These are phyloP conservation scores for Besnoitia besnoiti DNA, from an alignment of 169 alveolate genomes.

Conservation along the genomic window DNA sequence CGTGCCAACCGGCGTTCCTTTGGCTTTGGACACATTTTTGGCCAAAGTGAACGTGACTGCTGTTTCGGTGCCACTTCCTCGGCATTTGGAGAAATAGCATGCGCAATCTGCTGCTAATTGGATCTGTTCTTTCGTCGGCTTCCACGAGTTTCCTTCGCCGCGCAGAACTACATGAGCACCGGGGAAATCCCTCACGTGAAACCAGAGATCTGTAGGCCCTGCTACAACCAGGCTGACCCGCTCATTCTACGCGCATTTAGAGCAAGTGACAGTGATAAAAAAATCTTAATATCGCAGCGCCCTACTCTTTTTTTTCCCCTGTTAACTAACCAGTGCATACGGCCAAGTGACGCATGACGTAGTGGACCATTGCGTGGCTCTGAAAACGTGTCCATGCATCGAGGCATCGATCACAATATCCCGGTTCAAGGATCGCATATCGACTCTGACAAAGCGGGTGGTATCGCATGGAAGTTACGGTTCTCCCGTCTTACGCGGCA, in stretches of 20 bases:
- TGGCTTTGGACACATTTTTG: background rate
- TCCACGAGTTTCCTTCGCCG: background rate
- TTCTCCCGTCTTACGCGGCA: no score
- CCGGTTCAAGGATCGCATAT: no score
- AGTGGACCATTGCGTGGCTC: no score
- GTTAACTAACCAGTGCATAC: no score
- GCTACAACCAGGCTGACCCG: background rate
- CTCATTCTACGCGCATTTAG: background rate
- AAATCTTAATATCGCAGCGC: no score
- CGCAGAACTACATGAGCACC: constrained; percentile 19
- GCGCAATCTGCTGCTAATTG: constrained; percentile 21
- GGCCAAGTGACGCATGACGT: no score
- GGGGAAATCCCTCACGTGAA: constrained; percentile 7
- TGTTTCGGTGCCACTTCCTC: background rate
- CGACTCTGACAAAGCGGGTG: no score
- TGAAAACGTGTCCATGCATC: no score
- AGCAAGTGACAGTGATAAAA: no score
- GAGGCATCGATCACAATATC: no score
- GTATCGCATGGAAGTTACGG: no score
- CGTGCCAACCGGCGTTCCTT: constrained; percentile 6
- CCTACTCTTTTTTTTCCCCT: no score
- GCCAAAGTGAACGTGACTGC: constrained; percentile 16
- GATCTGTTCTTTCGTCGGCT: background rate
- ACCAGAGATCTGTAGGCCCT: constrained; percentile 14
- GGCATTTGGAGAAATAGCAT: background rate